phyloP scores from a whole-genome alignment of 2,329 filamentous ascomycete genomes.

The Clonostachys chloroleuca region DNA sequence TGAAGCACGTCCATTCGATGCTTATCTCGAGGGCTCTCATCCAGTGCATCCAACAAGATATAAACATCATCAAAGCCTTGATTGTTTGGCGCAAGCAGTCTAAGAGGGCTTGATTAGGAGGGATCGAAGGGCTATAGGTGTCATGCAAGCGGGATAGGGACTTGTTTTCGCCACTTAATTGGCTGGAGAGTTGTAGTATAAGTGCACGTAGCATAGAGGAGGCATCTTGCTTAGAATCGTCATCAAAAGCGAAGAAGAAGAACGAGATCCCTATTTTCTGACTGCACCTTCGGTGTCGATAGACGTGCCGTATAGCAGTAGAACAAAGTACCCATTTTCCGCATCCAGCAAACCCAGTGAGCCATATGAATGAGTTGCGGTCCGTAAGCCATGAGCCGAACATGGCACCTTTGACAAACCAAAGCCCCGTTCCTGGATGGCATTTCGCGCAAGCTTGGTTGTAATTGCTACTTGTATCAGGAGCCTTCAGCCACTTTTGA shows the following conservation, averaged over 20 bases:
- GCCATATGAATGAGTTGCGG: constrained; percentile 26
- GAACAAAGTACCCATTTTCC: constrained; percentile 32
- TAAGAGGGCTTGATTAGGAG: constrained; percentile 10
- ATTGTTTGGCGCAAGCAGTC: constrained; percentile 14
- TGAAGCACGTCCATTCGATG: constrained; percentile 16
- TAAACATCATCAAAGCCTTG: constrained; percentile 21
- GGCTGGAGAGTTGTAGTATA: constrained; percentile 22
- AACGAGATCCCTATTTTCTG: constrained; percentile 19
- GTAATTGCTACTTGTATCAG: constrained; percentile 25
- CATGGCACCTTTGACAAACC: constrained; percentile 14
- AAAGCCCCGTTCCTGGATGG: constrained; percentile 22
- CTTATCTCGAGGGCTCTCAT: constrained; percentile 22
- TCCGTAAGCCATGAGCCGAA: constrained; percentile 18
- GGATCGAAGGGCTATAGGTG: constrained; percentile 7
- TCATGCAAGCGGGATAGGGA: constrained; percentile 9
- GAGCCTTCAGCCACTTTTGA: constrained; percentile 24
- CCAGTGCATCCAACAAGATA: constrained; percentile 28
- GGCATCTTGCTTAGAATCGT: constrained; percentile 20
- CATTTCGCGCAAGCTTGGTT: constrained; percentile 20
- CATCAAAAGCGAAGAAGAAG: constrained; percentile 34
- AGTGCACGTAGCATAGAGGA: constrained; percentile 23
- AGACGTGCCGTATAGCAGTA: constrained; percentile 23
- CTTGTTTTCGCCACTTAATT: constrained; percentile 9
- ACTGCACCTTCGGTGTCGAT: constrained; percentile 9
- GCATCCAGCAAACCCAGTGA: constrained; percentile 29